Evolutionary conservation across 129 eudicot species (phyloP).

Genomic region (Glebionis coronaria): DNA sequence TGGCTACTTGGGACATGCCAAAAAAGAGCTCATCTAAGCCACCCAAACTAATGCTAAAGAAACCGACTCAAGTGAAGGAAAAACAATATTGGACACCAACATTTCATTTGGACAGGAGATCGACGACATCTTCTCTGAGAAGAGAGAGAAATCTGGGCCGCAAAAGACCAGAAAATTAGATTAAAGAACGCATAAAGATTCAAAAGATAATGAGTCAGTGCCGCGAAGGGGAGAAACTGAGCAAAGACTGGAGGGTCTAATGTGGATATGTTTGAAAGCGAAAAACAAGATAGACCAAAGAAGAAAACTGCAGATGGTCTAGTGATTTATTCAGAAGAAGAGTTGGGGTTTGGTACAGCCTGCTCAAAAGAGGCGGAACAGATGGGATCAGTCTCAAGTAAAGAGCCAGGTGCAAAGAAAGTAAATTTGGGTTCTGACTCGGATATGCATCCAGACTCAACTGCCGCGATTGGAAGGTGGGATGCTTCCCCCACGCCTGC

Average conservation of each 20-base stretch:
- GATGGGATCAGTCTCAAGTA: too few species aligned
- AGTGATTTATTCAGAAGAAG: constrained; percentile 60
- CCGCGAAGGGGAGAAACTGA: constrained; percentile 15
- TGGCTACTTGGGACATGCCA: constrained; percentile 34
- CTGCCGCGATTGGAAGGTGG: too few species aligned
- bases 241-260: too few species aligned
- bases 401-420: too few species aligned
- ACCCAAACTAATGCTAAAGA: constrained; percentile 15
- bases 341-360: constrained; percentile 65
- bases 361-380: too few species aligned
- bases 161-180: constrained; percentile 26
- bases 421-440: too few species aligned
- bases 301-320: constrained; percentile 75
- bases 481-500: too few species aligned
- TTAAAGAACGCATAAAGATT: constrained; percentile 30
- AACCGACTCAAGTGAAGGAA: constrained; percentile 22
- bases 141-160: constrained; percentile 51
- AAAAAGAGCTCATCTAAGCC: constrained; percentile 39
- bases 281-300: too few species aligned
- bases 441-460: too few species aligned
- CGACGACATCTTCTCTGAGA: constrained; percentile 76
- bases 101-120: constrained; percentile 53
- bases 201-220: constrained; percentile 19
- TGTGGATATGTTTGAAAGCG: too few species aligned
- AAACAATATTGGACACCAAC: constrained; percentile 29